phyloP scores from a whole-genome alignment of 2,329 filamentous ascomycete species.

The Torrubiellomyces zombiae region DNA sequence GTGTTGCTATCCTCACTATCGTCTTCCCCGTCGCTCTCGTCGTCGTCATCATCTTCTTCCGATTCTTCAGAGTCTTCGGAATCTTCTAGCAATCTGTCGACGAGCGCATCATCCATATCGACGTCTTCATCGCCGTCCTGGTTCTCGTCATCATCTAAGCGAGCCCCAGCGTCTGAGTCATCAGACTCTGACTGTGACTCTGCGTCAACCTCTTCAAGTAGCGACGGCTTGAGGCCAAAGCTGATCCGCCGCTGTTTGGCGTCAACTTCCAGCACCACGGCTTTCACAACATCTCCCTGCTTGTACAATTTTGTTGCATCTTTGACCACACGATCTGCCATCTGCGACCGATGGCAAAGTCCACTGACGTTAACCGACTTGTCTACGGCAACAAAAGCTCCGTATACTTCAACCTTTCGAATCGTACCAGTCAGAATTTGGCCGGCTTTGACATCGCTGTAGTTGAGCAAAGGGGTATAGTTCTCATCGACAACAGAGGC shows the following conservation, averaged over 20 bases:
- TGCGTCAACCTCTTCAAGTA: constrained; percentile 51
- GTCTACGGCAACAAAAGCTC: constrained; percentile 84
- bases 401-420: constrained; percentile 86
- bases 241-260: constrained; percentile 60
- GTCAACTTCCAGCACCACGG: constrained; percentile 69
- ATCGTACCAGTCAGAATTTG: constrained; percentile 80
- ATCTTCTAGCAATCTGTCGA: constrained; percentile 26
- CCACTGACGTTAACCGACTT: constrained; percentile 79
- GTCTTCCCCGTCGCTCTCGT: constrained; percentile 18
- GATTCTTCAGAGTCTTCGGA: constrained; percentile 28
- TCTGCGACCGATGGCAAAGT: constrained; percentile 79
- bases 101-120: constrained; percentile 27
- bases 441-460: constrained; percentile 61
- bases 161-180: constrained; percentile 28
- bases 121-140: constrained; percentile 33
- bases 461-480: constrained; percentile 56
- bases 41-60: constrained; percentile 18
- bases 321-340: constrained; percentile 67
- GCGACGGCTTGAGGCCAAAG: constrained; percentile 84
- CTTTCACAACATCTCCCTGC: constrained; percentile 86
- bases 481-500: constrained; percentile 66
- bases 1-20: constrained; percentile 23
- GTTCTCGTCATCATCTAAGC: constrained; percentile 26
- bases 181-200: constrained; percentile 27
- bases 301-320: constrained; percentile 83